These are phyloP conservation scores for Coniochaeta sp. DNA, from an alignment of 2,329 filamentous ascomycete genomes.

Conservation along the genomic window DNA sequence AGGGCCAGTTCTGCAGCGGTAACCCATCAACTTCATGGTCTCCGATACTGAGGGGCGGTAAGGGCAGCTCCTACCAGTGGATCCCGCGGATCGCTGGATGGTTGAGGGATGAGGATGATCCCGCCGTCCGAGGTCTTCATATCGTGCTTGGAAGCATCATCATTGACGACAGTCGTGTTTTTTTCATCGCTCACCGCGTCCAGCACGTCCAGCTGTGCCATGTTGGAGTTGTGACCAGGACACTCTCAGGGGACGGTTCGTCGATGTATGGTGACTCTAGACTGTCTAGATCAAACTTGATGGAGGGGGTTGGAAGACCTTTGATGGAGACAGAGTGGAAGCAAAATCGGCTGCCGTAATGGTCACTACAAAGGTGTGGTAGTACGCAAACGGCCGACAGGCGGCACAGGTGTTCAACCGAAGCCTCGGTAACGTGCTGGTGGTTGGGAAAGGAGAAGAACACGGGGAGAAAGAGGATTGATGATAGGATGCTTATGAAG, in stretches of 20 bases:
- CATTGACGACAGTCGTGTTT: background rate
- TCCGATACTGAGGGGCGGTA: background rate
- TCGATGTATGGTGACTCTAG: background rate
- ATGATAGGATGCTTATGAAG: background rate
- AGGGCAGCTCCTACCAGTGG: constrained; percentile 12
- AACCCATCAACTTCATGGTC: background rate
- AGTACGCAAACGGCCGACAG: background rate
- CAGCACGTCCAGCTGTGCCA: background rate
- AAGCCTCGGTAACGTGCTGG: background rate
- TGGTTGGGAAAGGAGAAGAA: background rate
- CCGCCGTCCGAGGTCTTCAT: constrained; percentile 15
- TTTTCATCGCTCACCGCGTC: background rate
- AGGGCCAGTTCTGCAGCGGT: constrained; percentile 23
- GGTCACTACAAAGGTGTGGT: background rate
- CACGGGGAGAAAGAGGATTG: background rate
- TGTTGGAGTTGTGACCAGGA: background rate
- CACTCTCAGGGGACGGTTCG: background rate
- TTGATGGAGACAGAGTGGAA: too few species aligned
- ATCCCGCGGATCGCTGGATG: constrained; percentile 22
- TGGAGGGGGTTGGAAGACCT: too few species aligned
- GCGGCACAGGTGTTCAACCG: background rate
- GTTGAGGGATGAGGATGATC: constrained; percentile 28
- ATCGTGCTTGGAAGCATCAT: background rate
- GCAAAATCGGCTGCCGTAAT: background rate
- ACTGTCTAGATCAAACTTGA: too few species aligned